A percentile compares a stretch with the other conserved stretches of the same genome.
Conservation (phyloP, 140 eudicot species). For the Stevia rebaudiana region DNA sequence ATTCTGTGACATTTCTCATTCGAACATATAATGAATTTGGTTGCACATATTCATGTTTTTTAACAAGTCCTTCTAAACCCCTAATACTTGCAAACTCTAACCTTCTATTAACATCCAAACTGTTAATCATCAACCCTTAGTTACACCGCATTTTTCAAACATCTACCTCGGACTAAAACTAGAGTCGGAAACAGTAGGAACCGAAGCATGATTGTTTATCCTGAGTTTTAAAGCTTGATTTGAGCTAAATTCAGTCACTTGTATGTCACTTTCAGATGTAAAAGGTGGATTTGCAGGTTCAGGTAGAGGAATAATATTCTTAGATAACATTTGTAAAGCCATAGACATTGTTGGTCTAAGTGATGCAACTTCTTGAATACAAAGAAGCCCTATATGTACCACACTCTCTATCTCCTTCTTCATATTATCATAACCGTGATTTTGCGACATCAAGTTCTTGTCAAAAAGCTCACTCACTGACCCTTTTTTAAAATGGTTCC, state of each 20-base stretch:
- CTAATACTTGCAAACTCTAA: neutral
- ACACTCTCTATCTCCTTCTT: slow-evolving; percentile 47
- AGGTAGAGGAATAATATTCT: slow-evolving; percentile 51
- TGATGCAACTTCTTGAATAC: slow-evolving; percentile 68
- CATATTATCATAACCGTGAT: slow-evolving; percentile 16
- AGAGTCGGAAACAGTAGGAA: slow-evolving; percentile 45
- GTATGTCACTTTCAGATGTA: slow-evolving; percentile 47
- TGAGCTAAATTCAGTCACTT: slow-evolving; percentile 32
- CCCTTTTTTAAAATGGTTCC: slow-evolving; percentile 69
- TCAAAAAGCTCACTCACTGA: slow-evolving; percentile 53
- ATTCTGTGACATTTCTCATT: no score
- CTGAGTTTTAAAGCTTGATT: slow-evolving; percentile 17
- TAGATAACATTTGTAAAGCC: slow-evolving; percentile 58
- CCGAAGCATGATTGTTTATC: slow-evolving; percentile 29
- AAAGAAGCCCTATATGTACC: slow-evolving; percentile 76
- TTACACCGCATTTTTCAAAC: neutral
- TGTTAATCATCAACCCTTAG: neutral
- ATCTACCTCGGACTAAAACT: slow-evolving; percentile 51
- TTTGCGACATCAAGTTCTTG: slow-evolving; percentile 48
- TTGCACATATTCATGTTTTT: no score
- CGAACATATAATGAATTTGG: neutral
- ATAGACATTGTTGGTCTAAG: slow-evolving; percentile 79
- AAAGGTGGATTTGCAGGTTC: slow-evolving; percentile 70
- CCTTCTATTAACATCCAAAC: no score
- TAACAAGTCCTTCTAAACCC: neutral